These are phyloP conservation scores for Gossypium raimondii DNA, from an alignment of 345 rosid species.

Conservation along the genomic window DNA sequence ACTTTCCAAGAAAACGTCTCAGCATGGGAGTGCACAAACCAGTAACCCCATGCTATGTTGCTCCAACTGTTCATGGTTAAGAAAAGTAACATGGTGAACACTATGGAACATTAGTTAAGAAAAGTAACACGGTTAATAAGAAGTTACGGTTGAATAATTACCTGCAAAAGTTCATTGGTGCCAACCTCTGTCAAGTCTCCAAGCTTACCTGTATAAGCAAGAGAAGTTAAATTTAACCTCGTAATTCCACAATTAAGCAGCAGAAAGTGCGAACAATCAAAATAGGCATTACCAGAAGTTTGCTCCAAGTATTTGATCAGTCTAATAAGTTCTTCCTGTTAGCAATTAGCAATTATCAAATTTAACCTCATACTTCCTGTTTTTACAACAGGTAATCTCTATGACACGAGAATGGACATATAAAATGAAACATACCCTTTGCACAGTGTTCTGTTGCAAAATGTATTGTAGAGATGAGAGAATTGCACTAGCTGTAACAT, in stretches of 20 bases:
- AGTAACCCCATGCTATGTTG: too few species aligned
- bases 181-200: conserved; percentile 48
- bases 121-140: background rate
- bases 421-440: conserved; percentile 49
- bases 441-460: conserved; percentile 75
- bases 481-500: conserved; percentile 39
- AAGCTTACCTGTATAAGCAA: conserved; percentile 52
- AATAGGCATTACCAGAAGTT: conserved; percentile 54
- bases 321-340: conserved; percentile 90
- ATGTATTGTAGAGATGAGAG: conserved; percentile 75
- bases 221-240: conserved; percentile 18
- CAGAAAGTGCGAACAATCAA: conserved; percentile 5
- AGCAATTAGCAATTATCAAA: conserved; percentile 21
- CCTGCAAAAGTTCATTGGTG: conserved; percentile 61
- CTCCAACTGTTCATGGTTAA: background rate
- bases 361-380: background rate
- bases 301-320: conserved; percentile 77
- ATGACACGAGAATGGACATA: background rate
- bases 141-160: conserved; percentile 17
- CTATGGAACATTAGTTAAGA: background rate
- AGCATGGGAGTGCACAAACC: background rate
- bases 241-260: background rate
- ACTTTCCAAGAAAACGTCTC: background rate
- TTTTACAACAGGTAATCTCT: background rate
- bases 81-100: background rate